These are phyloP conservation scores for Clitoria ternatea DNA, from an alignment of 306 rosid genomes.

Conservation along the genomic window DNA sequence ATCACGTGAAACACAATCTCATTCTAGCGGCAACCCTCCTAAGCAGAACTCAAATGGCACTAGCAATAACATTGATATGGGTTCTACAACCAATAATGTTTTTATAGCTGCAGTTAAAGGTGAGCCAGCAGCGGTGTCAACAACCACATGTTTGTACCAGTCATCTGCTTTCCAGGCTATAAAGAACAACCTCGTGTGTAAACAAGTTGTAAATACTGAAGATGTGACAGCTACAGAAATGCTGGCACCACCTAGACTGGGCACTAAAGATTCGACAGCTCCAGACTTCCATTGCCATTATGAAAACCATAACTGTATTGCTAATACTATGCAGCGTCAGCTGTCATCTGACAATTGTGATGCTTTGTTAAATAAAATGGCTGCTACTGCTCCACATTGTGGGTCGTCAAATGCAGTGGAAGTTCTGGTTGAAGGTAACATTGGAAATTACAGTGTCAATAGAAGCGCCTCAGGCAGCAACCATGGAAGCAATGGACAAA, in stretches of 20 bases:
- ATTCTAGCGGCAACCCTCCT: conserved; percentile 61
- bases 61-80: conserved; percentile 74
- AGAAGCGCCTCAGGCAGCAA: conserved; percentile 76
- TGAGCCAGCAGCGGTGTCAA: conserved; percentile 47
- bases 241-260: conserved; percentile 46
- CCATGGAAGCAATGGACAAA: conserved; percentile 76
- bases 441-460: conserved; percentile 54
- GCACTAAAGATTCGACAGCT: conserved; percentile 34
- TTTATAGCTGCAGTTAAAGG: conserved; percentile 43
- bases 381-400: conserved; percentile 51
- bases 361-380: conserved; percentile 53
- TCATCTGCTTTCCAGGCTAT: conserved; percentile 56
- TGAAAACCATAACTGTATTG: conserved; percentile 35
- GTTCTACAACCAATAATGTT: conserved; percentile 61
- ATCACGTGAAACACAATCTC: conserved; percentile 50
- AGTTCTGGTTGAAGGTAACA: conserved; percentile 54
- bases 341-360: conserved; percentile 37
- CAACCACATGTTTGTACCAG: conserved; percentile 47
- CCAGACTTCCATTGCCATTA: conserved; percentile 40
- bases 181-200: conserved; percentile 35
- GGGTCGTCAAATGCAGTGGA: conserved; percentile 59
- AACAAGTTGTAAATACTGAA: conserved; percentile 35
- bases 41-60: conserved; percentile 60
- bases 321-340: conserved; percentile 39
- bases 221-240: conserved; percentile 31